These are phyloP conservation scores for Erodium maritimum DNA, from an alignment of 345 rosid species.

Conservation along the genomic window DNA sequence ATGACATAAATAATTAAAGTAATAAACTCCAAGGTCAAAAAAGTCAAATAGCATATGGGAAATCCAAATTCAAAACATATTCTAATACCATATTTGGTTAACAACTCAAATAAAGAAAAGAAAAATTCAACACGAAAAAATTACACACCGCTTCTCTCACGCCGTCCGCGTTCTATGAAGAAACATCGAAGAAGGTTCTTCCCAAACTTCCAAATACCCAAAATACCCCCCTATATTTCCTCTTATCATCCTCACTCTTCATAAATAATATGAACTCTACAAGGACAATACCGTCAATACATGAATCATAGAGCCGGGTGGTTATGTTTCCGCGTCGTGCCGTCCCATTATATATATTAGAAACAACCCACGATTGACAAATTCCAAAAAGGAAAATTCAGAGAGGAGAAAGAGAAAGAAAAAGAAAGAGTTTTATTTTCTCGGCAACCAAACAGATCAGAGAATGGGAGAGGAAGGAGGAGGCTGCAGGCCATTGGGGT, in stretches of 20 bases:
- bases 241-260: too few relatives aligned
- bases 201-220: not conserved
- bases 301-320: too few relatives aligned
- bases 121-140: not conserved
- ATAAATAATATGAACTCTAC: not conserved
- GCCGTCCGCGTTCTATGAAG: not conserved
- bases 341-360: not conserved
- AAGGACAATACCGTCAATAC: slow-evolving; percentile 9
- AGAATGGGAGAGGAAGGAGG: slow-evolving; percentile 27
- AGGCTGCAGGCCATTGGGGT: slow-evolving; percentile 69
- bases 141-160: not conserved
- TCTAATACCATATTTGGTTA: not conserved
- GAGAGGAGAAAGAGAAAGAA: too few relatives aligned
- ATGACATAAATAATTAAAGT: too few relatives aligned
- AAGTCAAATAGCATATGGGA: too few relatives aligned
- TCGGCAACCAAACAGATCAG: not conserved
- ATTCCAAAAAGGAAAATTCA: not conserved
- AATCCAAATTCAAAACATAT: too few relatives aligned
- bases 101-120: not conserved
- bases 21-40: too few relatives aligned
- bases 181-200: not conserved
- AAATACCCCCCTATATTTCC: slow-evolving; percentile 3
- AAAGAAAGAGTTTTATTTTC: not conserved
- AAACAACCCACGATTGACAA: not conserved
- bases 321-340: not conserved